phyloP scores from a whole-genome alignment of 1,284 basidiomycete genomes.

The Kalmanozyma brasiliensis region DNA sequence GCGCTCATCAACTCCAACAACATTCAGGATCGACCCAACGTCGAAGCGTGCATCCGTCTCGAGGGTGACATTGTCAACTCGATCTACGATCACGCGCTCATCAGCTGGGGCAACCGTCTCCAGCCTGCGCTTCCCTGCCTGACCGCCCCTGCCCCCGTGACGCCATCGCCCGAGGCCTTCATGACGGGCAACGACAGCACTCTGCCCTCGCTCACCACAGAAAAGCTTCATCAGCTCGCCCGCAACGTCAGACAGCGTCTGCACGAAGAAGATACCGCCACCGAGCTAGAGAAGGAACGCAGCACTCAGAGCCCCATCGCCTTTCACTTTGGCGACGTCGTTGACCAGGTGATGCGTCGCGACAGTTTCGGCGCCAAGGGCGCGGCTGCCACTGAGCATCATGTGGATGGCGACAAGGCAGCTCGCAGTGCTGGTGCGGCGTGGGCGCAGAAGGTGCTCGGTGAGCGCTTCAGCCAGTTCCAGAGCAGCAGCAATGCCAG shows the following conservation, averaged over 20 bases:
- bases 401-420: constrained; percentile 47
- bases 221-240: constrained; percentile 48
- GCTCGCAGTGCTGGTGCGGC: constrained; percentile 57
- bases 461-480: constrained; percentile 53
- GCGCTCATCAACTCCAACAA: constrained; percentile 81
- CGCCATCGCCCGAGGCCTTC: constrained; percentile 49
- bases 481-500: constrained; percentile 9
- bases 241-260: constrained; percentile 48
- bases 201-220: constrained; percentile 45
- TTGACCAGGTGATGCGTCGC: constrained; percentile 53
- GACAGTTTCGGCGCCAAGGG: constrained; percentile 33
- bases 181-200: constrained; percentile 41
- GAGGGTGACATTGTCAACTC: constrained; percentile 79
- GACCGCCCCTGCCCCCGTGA: constrained; percentile 62
- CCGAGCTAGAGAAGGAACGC: constrained; percentile 51
- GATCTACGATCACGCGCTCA: constrained; percentile 79
- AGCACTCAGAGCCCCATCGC: constrained; percentile 39
- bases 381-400: constrained; percentile 17
- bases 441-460: constrained; percentile 63
- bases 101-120: constrained; percentile 75
- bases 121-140: constrained; percentile 74
- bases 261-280: constrained; percentile 58
- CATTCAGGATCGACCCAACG: constrained; percentile 73
- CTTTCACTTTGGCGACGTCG: constrained; percentile 58
- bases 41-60: constrained; percentile 66